Evolutionary conservation across 345 rosid species (phyloP), one percentile per base, ranked within the genome.

Genomic region (Tarenaya hassleriana): DNA sequence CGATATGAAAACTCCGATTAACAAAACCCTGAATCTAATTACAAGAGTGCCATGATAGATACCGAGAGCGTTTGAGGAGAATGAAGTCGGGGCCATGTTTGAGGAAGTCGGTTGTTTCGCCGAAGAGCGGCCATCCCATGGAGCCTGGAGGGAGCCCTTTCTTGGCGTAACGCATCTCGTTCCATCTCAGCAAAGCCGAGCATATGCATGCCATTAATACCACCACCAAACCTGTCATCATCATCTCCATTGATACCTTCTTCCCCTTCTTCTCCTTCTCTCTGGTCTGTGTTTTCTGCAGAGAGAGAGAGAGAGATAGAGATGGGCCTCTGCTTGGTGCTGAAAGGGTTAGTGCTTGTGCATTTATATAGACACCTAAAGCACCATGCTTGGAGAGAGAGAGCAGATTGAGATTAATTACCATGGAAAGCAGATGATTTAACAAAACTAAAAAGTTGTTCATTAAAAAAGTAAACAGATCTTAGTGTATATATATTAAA

Each of bases 71-170:
- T 64, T 79, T 86, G 52, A 69, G 75, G 68, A 73, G 80, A 80
- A 88, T 85, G 75, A 85, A 88, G 69, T 63, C 63, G 2, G 97
- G 97, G 0, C 97, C 97, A 41, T 74, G 84, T 48, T 68, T 78
- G 35, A 85, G 80, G 24, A 88, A 85, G 62, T 85, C 84, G 1
- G 83, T 74, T 12, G 95, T 88, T 73, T 88, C 85, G 2, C 95
- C 97, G 51, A 82, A 75, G 60, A 85, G 37, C 8, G 95, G 97
- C 95, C 92, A 88, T 0, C 97, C 97, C 97, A 85, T 82, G n/a
- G 83, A 77, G 16, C 97, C 97, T 1, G 83, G 87, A 33, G 97
- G 97, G 73, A 88, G 65, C 6, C 80, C 75, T 50, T 76, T 75
- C 63, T 69, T 77, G 45, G 62, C 62, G 67, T 75, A 85, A 17